phyloP scores from a whole-genome alignment of 805 yeast genomes.

The Ogataea pini region DNA sequence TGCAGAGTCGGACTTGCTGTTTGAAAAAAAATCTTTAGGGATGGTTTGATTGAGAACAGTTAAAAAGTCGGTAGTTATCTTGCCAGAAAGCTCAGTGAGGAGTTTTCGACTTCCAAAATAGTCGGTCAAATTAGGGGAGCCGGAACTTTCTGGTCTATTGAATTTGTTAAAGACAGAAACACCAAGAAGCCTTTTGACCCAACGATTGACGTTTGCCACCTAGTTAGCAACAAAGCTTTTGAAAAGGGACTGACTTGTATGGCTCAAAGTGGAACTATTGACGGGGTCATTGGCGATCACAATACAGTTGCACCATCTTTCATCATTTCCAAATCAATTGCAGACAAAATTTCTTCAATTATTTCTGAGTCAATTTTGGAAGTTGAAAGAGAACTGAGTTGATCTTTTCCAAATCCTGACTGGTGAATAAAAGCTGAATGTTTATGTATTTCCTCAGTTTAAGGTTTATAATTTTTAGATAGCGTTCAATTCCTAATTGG shows the following conservation, averaged over 20 bases:
- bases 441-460: no score
- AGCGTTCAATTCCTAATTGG: not conserved
- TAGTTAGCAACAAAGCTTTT: conserved; percentile 37
- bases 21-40: conserved; percentile 41
- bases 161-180: conserved; percentile 44
- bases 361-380: conserved; percentile 13
- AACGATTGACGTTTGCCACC: conserved; percentile 32
- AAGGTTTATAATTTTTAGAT: not conserved
- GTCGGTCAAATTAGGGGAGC: conserved; percentile 52
- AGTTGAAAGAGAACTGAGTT: not conserved
- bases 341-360: conserved; percentile 27
- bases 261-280: conserved; percentile 43
- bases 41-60: conserved; percentile 41
- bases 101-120: conserved; percentile 28
- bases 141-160: conserved; percentile 54
- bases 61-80: conserved; percentile 44
- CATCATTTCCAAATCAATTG: conserved; percentile 39
- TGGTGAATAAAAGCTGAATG: no score
- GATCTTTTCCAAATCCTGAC: no score
- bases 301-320: conserved; percentile 48
- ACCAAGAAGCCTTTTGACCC: conserved; percentile 45
- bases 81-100: conserved; percentile 38
- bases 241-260: conserved; percentile 44
- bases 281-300: conserved; percentile 46
- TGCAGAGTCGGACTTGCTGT: conserved; percentile 49